phyloP scores from a whole-genome alignment of 768 basidiomycete genomes.

The Dioszegia hungarica region DNA sequence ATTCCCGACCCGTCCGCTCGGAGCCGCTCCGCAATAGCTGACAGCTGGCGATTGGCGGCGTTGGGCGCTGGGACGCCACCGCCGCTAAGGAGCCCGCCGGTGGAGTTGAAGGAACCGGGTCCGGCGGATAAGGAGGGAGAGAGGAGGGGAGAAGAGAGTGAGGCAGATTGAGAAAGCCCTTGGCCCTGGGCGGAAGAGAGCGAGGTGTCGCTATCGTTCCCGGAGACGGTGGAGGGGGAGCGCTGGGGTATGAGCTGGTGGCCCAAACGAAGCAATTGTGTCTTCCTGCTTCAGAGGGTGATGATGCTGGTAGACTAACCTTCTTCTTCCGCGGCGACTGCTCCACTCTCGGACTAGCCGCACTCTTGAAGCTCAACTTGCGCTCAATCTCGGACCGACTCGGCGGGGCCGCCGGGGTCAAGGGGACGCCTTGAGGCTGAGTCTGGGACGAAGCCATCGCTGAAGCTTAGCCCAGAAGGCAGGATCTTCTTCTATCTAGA shows the following conservation, averaged over 20 bases:
- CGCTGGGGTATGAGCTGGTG: neutral
- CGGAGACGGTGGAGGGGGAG: conserved; percentile 13
- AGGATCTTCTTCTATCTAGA: no score
- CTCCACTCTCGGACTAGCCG: conserved; percentile 9
- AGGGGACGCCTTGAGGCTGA: neutral
- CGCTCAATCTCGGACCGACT: conserved; percentile 41
- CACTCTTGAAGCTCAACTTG: conserved; percentile 42
- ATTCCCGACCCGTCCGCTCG: neutral
- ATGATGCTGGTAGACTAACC: conserved; percentile 16
- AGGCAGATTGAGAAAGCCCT: neutral
- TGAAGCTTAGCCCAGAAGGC: no score
- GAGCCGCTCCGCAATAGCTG: conserved; percentile 30
- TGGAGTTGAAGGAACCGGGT: no score
- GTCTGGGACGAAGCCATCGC: no score
- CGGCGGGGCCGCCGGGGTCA: conserved; percentile 30
- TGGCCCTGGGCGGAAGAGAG: conserved; percentile 13
- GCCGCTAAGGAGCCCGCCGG: neutral
- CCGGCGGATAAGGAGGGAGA: conserved; percentile 10
- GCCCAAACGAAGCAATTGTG: neutral
- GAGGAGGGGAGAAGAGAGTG: conserved; percentile 17
- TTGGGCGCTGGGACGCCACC: neutral
- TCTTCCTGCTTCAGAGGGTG: neutral
- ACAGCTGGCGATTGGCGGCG: neutral
- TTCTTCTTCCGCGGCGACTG: conserved; percentile 34
- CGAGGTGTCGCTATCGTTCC: conserved; percentile 45